Evolutionary conservation across 2,329 filamentous ascomycete genomes (phyloP).

Genomic region (Coniochaeta sp.): DNA sequence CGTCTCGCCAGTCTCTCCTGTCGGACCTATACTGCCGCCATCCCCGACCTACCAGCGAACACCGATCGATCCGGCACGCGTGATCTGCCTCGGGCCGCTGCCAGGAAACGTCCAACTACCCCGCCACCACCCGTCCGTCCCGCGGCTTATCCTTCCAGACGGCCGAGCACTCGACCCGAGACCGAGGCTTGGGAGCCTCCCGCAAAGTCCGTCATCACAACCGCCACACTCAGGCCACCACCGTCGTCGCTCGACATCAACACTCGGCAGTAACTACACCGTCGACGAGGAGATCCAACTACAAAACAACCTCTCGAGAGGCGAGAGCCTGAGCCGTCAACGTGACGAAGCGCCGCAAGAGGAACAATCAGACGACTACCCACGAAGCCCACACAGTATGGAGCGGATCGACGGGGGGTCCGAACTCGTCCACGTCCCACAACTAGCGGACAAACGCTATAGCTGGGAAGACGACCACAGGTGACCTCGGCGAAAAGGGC

Average conservation of each 20-base stretch:
- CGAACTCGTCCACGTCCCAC: conserved; percentile 44
- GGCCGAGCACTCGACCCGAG: conserved; percentile 8
- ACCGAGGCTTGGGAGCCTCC: conserved; percentile 8
- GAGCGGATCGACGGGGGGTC: conserved; percentile 34
- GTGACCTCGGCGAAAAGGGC: background rate
- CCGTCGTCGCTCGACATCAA: conserved; percentile 27
- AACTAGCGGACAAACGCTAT: conserved; percentile 40
- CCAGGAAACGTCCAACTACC: conserved; percentile 39
- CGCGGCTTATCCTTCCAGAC: conserved; percentile 19
- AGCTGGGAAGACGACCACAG: conserved; percentile 37
- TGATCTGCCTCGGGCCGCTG: conserved; percentile 48
- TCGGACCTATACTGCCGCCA: conserved; percentile 22
- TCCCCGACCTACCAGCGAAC: conserved; percentile 34
- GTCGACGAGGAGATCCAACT: conserved; percentile 38
- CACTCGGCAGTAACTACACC: conserved; percentile 50
- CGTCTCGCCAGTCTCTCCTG: conserved; percentile 16
- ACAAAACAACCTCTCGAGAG: conserved; percentile 19
- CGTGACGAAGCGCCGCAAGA: conserved; percentile 1
- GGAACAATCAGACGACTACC: conserved; percentile 3
- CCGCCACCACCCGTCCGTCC: conserved; percentile 17
- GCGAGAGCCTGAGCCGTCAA: conserved; percentile 11
- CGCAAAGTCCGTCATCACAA: conserved; percentile 7
- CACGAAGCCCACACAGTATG: conserved; percentile 20
- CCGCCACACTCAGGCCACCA: conserved; percentile 9
- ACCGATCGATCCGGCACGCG: conserved; percentile 43